A percentile compares a stretch with the other conserved stretches of the same genome.
Conservation (phyloP, 352 stramenopile genomes). For the Phytophthora boehmeriae region DNA sequence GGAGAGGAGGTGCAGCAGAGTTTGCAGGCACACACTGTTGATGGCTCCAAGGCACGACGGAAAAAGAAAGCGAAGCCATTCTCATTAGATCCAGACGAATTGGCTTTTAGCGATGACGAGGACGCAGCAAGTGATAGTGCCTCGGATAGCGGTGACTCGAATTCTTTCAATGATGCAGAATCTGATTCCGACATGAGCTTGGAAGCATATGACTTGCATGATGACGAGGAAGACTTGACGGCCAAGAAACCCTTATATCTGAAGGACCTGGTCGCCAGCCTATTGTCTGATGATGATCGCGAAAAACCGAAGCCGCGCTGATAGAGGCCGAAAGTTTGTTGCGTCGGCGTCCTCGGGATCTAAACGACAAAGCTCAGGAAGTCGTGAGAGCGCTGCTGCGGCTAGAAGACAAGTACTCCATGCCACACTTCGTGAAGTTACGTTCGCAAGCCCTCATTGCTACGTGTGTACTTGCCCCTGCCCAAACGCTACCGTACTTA, state of each 20-base stretch:
- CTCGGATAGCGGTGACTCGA: conserved; percentile 23
- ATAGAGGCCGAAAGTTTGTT: conserved; percentile 61
- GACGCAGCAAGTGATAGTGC: conserved; percentile 16
- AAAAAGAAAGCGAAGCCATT: conserved; percentile 36
- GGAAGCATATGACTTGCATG: conserved; percentile 65
- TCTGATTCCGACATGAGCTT: conserved; percentile 77
- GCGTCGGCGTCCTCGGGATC: conserved; percentile 56
- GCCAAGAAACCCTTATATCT: conserved; percentile 70
- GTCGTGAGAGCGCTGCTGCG: conserved; percentile 65
- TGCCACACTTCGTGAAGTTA: conserved; percentile 51
- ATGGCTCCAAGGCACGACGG: conserved; percentile 1
- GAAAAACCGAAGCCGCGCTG: conserved; percentile 63
- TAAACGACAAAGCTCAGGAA: conserved; percentile 61
- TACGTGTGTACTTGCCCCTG: conserved; percentile 50
- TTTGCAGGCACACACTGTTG: neutral
- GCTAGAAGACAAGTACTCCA: conserved; percentile 79
- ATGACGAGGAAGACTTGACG: conserved; percentile 73
- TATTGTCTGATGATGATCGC: conserved; percentile 64
- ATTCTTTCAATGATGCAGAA: conserved; percentile 32
- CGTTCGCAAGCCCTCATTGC: conserved; percentile 55
- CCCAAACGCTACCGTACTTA: conserved; percentile 57
- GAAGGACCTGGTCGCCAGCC: conserved; percentile 60
- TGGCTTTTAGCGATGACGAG: conserved; percentile 62
- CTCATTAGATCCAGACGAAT: conserved; percentile 57
- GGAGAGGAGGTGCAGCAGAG: conserved; percentile 10